These are phyloP conservation scores for Trichoderma endophyticum DNA, from an alignment of 2,329 filamentous ascomycete genomes.

Conservation along the genomic window DNA sequence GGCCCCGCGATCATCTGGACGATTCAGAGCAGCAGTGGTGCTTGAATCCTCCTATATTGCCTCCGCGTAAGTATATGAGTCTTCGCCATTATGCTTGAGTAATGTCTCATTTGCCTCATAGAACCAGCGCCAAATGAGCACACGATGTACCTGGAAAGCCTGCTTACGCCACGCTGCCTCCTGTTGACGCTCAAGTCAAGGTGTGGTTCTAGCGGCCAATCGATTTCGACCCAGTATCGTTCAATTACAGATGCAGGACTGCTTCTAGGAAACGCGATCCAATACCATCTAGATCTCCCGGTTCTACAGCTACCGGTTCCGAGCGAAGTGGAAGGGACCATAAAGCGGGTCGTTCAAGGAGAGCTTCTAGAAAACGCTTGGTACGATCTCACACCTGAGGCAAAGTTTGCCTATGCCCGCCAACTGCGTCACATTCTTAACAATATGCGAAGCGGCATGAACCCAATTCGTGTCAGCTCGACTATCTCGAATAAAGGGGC, in stretches of 20 bases:
- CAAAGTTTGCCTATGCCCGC: constrained; percentile 26
- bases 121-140: constrained; percentile 16
- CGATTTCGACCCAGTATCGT: neutral
- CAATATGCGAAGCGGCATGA: constrained; percentile 22
- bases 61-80: neutral
- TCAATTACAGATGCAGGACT: constrained; percentile 20
- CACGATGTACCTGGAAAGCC: constrained; percentile 18
- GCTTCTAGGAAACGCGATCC: constrained; percentile 18
- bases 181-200: constrained; percentile 17
- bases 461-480: neutral
- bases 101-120: constrained; percentile 4
- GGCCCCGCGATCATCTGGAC: neutral
- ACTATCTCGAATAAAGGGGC: neutral
- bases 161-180: constrained; percentile 20
- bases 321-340: neutral
- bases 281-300: constrained; percentile 15
- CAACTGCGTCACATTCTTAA: constrained; percentile 30
- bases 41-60: neutral
- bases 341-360: constrained; percentile 22
- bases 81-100: neutral
- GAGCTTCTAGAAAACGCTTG: constrained; percentile 31
- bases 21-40: neutral
- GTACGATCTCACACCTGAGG: constrained; percentile 22
- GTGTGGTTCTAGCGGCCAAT: neutral
- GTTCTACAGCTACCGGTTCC: constrained; percentile 20